phyloP scores from a whole-genome alignment of 2,329 filamentous ascomycete genomes.

The Paecilomyces variotii region DNA sequence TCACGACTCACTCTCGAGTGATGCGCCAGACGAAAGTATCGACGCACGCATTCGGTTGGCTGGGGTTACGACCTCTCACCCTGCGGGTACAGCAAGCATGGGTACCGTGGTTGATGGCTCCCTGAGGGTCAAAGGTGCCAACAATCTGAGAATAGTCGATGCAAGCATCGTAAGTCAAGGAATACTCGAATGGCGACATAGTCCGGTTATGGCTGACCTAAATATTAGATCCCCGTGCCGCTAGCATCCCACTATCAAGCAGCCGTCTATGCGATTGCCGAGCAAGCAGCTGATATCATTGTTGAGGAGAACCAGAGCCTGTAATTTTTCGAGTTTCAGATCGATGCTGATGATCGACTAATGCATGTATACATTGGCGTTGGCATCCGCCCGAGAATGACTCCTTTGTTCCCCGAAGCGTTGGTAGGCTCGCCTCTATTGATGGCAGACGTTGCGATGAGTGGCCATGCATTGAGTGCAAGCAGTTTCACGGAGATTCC shows the following conservation, averaged over 20 bases:
- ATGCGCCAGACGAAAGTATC: constrained; percentile 15
- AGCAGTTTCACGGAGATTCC: not conserved
- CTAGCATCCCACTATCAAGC: constrained; percentile 13
- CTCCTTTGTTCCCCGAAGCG: not conserved
- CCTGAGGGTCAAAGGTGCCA: constrained; percentile 11
- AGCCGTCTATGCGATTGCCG: constrained; percentile 11
- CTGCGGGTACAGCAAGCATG: constrained; percentile 10
- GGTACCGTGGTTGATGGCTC: constrained; percentile 10
- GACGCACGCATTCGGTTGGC: constrained; percentile 9
- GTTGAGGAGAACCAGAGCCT: not conserved
- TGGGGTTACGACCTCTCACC: constrained; percentile 11
- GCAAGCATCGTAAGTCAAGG: constrained; percentile 11
- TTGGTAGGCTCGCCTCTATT: not conserved
- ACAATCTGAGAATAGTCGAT: constrained; percentile 16
- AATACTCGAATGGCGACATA: not conserved
- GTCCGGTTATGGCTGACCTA: not conserved
- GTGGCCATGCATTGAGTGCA: not conserved
- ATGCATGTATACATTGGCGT: not conserved
- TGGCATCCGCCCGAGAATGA: not conserved
- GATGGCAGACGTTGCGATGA: not conserved
- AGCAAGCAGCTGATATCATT: constrained; percentile 1
- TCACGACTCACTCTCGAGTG: constrained; percentile 1
- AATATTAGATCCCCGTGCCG: constrained; percentile 8
- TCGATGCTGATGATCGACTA: not conserved
- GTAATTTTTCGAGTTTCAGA: not conserved